Evolutionary conservation across 176 grass and related monocot genomes (phyloP).

Genomic region (Zea mays): Zm-B73-REFERENCE-NAM-5.0 NC_050101.1:168476001-168476500

Average conservation of each 20-base stretch:
- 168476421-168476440: background rate
- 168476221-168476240: background rate
- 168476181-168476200: background rate
- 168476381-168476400: conserved; percentile 9
- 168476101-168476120: conserved; percentile 92
- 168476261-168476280: conserved; percentile 98
- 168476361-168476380: conserved; percentile 63
- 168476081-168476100: conserved; percentile 71
- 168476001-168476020: conserved; percentile 50
- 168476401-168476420: background rate
- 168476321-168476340: conserved; percentile 96
- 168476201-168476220: background rate
- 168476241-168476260: conserved; percentile 76
- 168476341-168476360: conserved; percentile 66
- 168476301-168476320: conserved; percentile 93
- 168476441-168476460: background rate
- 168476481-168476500: conserved; percentile 75
- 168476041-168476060: conserved; percentile 95
- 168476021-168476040: conserved; percentile 88
- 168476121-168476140: conserved; percentile 83
- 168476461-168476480: conserved; percentile 91
- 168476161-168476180: background rate
- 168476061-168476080: conserved; percentile 97
- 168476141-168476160: conserved; percentile 20
- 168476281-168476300: conserved; percentile 98